phyloP scores from a whole-genome alignment of 225 moss, liverwort and hornwort species.

The Physcomitrellopsis africana region DNA sequence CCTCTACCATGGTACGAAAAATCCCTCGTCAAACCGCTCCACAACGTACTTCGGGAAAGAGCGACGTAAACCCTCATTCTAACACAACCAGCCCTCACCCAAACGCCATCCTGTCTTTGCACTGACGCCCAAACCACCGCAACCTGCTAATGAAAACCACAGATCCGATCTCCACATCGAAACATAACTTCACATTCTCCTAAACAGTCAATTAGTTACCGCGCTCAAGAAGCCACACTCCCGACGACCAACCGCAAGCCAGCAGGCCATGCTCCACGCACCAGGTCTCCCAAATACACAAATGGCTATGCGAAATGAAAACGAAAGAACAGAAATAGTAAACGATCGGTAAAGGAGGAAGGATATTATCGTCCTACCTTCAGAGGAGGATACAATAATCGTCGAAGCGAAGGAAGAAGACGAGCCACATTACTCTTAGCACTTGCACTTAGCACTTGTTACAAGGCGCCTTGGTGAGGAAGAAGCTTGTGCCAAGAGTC shows the following conservation, averaged over 20 bases:
- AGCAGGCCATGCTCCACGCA: conserved; percentile 18
- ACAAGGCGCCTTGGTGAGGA: no score
- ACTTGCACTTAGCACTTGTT: no score
- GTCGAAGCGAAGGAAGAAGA: no score
- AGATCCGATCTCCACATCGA: conserved; percentile 13
- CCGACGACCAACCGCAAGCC: conserved; percentile 6
- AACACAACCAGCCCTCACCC: not conserved
- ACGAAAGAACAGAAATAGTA: not conserved
- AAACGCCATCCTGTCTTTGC: not conserved
- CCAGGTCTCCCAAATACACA: not conserved
- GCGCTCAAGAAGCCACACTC: not conserved
- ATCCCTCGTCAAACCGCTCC: not conserved
- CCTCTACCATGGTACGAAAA: not conserved
- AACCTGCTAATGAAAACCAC: not conserved
- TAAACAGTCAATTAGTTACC: conserved; percentile 17
- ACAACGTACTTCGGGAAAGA: not conserved
- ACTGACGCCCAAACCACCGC: not conserved
- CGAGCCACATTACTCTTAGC: no score
- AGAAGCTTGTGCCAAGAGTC: no score
- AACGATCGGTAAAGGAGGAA: no score
- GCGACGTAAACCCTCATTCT: conserved; percentile 14
- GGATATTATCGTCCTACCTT: no score
- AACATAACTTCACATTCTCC: conserved; percentile 1
- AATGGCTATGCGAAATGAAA: not conserved
- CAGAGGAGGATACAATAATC: no score